Base-by-base conservation (phyloP, 1,284 basidiomycete genomes). In the Irpex lacteus region DNA sequence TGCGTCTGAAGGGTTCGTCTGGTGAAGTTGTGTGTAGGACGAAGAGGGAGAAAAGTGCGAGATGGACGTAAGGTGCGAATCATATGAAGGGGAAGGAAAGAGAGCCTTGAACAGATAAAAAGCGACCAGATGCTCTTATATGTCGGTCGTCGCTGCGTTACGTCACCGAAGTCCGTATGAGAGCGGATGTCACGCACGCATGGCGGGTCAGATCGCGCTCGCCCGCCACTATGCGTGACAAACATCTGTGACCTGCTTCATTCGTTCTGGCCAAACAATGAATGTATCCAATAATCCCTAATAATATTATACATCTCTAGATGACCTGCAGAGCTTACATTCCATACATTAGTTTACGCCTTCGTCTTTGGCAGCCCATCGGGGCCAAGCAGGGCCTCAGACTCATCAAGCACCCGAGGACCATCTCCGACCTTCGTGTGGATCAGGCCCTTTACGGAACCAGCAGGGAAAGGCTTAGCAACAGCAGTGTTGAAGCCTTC, bases 401-500 rank as follows among this genome's bases (percentile, higher is more conserved):
- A 81, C 11, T 76, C 72, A 37, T 76, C 80, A 26, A 92, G 73
- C 18, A 84, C 82, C 68, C 95, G 85, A 1, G 96, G 96, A 0
- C 96, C 96, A 74, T 95, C 95, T 1, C 96, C 96, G 19, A 98
- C 92, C 61, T 85, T 81, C 11, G 96, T 98, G 76, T 97, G 95
- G 63, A 98, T 98, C 72, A 98, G 82, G 4, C 87, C 81, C 76
- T 94, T 95, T 56, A 98, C 94, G 4, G 90, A 87, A 0, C 92
- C 95, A 19, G 84, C 79, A 49, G 84, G 84, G 75, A 89, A 93
- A 54, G 81, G 83, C 73, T 89, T 89, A 34, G 92, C 87, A 1
- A 96, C 93, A 47, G 78, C 82, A 58, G 81, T 79, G 74, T 97
- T 92, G 81, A 98, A 98, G 0, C 91, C 93, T 4, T 82, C 75